Base-by-base conservation (phyloP, 2,329 filamentous ascomycete species). In the Fusarium sp. region DNA sequence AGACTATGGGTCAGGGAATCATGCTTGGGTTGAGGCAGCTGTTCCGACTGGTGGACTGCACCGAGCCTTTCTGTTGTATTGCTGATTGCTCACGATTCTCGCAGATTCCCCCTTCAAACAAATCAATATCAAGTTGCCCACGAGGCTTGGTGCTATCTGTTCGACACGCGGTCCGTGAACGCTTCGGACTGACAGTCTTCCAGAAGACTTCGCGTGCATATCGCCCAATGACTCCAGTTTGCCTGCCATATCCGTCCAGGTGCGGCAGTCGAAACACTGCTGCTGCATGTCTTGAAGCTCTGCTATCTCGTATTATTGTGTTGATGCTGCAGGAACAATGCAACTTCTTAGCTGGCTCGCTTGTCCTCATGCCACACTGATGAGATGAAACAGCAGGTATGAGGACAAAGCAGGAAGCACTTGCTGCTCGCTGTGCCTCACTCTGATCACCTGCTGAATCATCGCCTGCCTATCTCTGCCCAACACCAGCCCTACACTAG, bases 31-130 rank as follows among this genome's bases (percentile, higher is more conserved):
- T 58, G 56, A 52, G 56, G 64, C 56, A 61, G 47, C 53, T 58
- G 51, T 51, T 65, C 45, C 47, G 69, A 56, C 64, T 57, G 69
- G 65, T 63, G 53, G 52, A 59, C 49, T 71, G 67, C 60, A 60
- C 34, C 65, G 62, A 65, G 34, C 63, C 68, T 65, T 69, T 30
- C 53, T 51, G 44, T 55, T 51, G 41, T 41, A 47, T 56, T 69
- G 64, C 60, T 76, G 74, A 74, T 77, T 78, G 75, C 67, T 68
- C 49, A 51, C 48, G 27, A 58, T 62, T 65, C 51, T 61, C 54
- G 45, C 62, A 59, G 24, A 62, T 62, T 53, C 59, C 60, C 58
- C 58, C 48, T 62, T 71, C 53, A 56, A 66, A 62, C 54, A 69
- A 62, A 62, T 55, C 65, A 65, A 52, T 48, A 38, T 48, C 47